phyloP scores from a whole-genome alignment of 106 monocot species.

The Dendrobium nobile region DNA sequence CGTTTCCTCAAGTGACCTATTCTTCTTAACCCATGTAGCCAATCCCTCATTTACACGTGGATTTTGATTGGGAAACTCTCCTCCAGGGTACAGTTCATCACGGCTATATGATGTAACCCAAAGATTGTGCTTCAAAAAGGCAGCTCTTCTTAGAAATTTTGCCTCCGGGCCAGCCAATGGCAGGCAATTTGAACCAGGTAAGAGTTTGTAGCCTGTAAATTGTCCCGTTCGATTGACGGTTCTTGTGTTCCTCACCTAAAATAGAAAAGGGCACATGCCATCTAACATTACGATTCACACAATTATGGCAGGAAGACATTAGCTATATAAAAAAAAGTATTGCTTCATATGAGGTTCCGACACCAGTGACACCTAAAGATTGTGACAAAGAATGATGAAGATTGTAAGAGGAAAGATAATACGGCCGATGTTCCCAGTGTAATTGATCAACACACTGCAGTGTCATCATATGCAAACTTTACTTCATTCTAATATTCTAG shows the following conservation, averaged over 20 bases:
- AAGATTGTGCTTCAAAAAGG: constrained; percentile 89
- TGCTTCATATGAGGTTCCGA: not conserved
- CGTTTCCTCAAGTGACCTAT: constrained; percentile 82
- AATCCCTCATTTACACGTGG: constrained; percentile 86
- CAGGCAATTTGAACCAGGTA: constrained; percentile 86
- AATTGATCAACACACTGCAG: not conserved
- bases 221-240: constrained; percentile 86
- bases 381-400: not conserved
- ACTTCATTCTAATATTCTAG: not conserved
- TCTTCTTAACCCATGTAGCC: constrained; percentile 84
- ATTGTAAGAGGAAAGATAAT: not conserved
- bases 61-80: constrained; percentile 95
- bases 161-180: constrained; percentile 76
- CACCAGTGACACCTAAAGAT: constrained; percentile 3
- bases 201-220: constrained; percentile 76
- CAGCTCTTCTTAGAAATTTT: constrained; percentile 82
- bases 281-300: not conserved
- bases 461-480: not conserved
- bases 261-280: not conserved
- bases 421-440: not conserved
- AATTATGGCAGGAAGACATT: not conserved
- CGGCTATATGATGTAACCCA: constrained; percentile 86
- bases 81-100: constrained; percentile 85
- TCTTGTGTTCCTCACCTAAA: constrained; percentile 86
- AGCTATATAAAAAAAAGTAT: not conserved